Conservation (phyloP, 768 basidiomycete species). For the Lentinus brumalis region DNA sequence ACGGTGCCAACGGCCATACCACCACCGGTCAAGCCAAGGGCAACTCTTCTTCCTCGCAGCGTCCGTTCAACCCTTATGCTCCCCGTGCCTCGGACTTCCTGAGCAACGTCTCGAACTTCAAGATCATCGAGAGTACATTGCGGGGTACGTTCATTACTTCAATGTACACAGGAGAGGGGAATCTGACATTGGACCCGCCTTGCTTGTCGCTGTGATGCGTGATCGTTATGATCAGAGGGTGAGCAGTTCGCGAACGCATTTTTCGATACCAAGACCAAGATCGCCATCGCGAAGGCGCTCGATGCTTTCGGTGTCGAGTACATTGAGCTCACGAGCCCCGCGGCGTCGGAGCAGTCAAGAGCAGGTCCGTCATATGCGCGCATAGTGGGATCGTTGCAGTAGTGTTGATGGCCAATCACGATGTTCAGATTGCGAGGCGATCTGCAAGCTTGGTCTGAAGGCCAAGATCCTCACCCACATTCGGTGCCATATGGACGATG, state of each 20-base stretch:
- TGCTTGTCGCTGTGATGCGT: neutral
- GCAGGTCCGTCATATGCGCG: constrained; percentile 21
- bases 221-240: constrained; percentile 63
- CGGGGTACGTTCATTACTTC: constrained; percentile 59
- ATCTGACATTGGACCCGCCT: neutral
- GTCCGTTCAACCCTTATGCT: constrained; percentile 76
- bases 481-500: constrained; percentile 99
- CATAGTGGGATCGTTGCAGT: neutral
- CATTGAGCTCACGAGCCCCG: constrained; percentile 98
- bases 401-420: neutral
- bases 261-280: constrained; percentile 99
- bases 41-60: constrained; percentile 34
- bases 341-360: constrained; percentile 94
- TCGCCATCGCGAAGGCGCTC: constrained; percentile 96
- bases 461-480: constrained; percentile 98
- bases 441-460: constrained; percentile 98
- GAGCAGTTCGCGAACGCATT: constrained; percentile 99
- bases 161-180: constrained; percentile 1
- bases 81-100: constrained; percentile 91
- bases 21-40: constrained; percentile 41
- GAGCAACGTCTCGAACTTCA: constrained; percentile 91
- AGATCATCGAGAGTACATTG: constrained; percentile 96
- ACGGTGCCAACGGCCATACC: constrained; percentile 17
- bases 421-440: constrained; percentile 85
- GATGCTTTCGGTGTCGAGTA: constrained; percentile 99